These are phyloP conservation scores for Raphanus sativus DNA, from an alignment of 345 rosid genomes.

Conservation along the genomic window DNA sequence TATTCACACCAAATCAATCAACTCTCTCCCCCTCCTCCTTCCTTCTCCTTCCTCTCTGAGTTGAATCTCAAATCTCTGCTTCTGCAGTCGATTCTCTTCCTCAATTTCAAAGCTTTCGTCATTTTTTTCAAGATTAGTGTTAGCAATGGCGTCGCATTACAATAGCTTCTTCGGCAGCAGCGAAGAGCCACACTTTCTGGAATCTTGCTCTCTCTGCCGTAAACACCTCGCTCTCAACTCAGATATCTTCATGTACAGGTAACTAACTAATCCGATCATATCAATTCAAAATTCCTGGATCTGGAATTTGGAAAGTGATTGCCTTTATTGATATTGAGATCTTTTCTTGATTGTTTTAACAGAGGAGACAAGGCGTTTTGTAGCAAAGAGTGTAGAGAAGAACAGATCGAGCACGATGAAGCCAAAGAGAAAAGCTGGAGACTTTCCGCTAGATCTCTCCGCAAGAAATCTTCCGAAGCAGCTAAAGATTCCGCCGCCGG, in stretches of 20 bases:
- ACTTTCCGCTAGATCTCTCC: conserved; percentile 50
- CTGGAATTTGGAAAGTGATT: background rate
- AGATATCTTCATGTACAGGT: conserved; percentile 98
- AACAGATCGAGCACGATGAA: conserved; percentile 74
- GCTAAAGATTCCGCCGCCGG: conserved; percentile 45
- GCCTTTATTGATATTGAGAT: background rate
- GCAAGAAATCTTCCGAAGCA: conserved; percentile 41
- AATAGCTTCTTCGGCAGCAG: conserved; percentile 1
- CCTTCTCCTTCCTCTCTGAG: conserved; percentile 1
- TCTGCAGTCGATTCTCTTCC: background rate
- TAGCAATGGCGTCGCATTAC: conserved; percentile 37
- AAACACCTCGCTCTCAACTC: conserved; percentile 64
- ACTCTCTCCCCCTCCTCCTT: conserved; percentile 20
- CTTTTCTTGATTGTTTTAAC: background rate
- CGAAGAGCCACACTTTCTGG: conserved; percentile 65
- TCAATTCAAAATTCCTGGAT: background rate
- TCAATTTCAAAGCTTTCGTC: background rate
- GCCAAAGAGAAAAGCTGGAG: conserved; percentile 59
- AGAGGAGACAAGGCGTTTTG: conserved; percentile 90
- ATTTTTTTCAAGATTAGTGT: background rate
- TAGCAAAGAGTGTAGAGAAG: conserved; percentile 85
- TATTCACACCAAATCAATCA: conserved; percentile 10
- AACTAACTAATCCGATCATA: background rate
- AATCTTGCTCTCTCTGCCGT: conserved; percentile 72
- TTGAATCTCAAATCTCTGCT: conserved; percentile 1